Conservation (phyloP, 306 rosid genomes). For the Citrullus mucosospermus region DNA sequence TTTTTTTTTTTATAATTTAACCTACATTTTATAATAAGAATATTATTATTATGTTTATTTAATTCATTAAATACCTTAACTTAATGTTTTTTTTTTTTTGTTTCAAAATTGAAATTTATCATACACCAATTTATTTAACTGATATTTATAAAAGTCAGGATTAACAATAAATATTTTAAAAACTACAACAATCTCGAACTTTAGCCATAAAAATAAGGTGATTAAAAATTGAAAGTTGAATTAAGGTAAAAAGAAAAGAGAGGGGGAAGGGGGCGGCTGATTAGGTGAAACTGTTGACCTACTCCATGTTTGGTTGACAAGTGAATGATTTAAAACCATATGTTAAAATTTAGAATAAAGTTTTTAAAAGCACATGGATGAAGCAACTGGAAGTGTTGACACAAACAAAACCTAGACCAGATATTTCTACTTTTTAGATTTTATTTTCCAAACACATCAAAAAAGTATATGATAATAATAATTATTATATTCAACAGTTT, state of each 20-base stretch:
- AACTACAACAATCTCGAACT: no score
- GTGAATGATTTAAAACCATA: not conserved
- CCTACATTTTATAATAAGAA: no score
- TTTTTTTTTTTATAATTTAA: no score
- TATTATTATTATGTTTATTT: no score
- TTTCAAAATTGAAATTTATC: no score
- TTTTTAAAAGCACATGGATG: not conserved
- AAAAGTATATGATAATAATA: no score
- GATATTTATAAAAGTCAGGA: no score
- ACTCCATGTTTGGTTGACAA: not conserved
- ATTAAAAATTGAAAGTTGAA: not conserved
- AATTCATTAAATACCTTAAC: no score
- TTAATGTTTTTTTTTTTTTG: no score
- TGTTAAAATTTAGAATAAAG: not conserved
- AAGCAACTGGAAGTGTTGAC: not conserved
- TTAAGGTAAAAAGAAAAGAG: not conserved
- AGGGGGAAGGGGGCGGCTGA: not conserved
- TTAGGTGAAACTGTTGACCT: constrained; percentile 6
- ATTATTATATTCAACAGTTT: not conserved
- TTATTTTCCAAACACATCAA: not conserved
- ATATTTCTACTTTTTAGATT: not conserved
- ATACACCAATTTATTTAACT: no score
- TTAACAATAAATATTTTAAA: no score
- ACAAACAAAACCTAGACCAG: not conserved
- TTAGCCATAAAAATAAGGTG: not conserved